Base-by-base conservation (phyloP, 768 basidiomycete species). In the Rhodosporidiobolus odoratus region DNA sequence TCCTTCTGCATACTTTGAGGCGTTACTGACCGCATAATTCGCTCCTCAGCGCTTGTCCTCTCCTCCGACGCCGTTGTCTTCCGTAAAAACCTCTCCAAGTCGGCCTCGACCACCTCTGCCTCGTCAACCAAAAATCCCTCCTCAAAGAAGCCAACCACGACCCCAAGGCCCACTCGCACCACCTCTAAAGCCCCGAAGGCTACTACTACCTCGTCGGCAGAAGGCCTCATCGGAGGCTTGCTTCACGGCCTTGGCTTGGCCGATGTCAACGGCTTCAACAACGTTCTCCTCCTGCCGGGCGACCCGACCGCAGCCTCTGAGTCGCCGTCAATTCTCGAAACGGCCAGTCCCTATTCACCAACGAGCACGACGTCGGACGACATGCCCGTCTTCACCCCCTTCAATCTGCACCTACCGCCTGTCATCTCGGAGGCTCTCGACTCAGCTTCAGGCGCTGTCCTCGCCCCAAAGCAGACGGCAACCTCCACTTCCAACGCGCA, bases 41-140 rank as follows among this genome's bases (percentile, higher is more conserved):
- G 25, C 2, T 17, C 52, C 19, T 4, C 45, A 41, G 59, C 71
- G 41, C 74, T 75, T 19, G 76, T 75, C 37, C 50, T 76, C 21
- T 50, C 62, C n/a, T 64, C 71, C 2, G 47, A 64, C 48, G 47
- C 62, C 2, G 72, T 75, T 43, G 56, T 70, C 41, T 75, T 63
- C 65, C 70, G 76, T 30, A 70, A 58, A 9, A 32, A 58, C 35
- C 47, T 66, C 65, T 34, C 37, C 2, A n/a, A 41, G 5, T 25
- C 65, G 40, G 1, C 63, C 19, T 25, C 43, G 43, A 13, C 43
- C 13, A 45, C 12, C 12, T 23, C 65, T 1, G 75, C 66, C 35
- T 38, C 45, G 23, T n/a, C 47, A 10, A 50, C 58, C 9, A 41
- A 27, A 4, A 50, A 25, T 48, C 54, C 61, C 3, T 5, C 65